These are phyloP conservation scores for Beauveria brongniartii DNA, from an alignment of 2,329 filamentous ascomycete species.

Conservation along the genomic window DNA sequence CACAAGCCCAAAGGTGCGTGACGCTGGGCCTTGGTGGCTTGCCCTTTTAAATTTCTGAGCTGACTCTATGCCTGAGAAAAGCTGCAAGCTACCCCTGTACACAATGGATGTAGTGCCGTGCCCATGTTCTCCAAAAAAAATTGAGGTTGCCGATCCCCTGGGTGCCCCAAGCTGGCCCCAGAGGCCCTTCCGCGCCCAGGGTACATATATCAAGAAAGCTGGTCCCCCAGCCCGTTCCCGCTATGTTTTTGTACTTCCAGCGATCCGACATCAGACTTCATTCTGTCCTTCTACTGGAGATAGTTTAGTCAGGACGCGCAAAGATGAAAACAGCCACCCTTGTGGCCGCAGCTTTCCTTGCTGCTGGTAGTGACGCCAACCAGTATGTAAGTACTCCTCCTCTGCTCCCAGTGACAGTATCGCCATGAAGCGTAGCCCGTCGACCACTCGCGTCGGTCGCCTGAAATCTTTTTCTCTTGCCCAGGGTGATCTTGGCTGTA, in stretches of 20 bases:
- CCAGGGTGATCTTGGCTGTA: background rate
- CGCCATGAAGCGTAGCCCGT: background rate
- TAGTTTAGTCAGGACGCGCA: constrained; percentile 4
- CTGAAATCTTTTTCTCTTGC: background rate
- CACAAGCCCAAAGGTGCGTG: background rate
- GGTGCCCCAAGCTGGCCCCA: background rate
- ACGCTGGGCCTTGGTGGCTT: background rate
- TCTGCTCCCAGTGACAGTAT: background rate
- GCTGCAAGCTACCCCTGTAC: background rate
- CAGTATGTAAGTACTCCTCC: constrained; percentile 12
- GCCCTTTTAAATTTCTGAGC: constrained; percentile 3
- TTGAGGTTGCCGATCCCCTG: background rate
- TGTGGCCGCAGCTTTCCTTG: constrained; percentile 24
- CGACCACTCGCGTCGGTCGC: background rate
- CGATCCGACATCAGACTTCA: background rate
- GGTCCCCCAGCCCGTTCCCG: constrained; percentile 6
- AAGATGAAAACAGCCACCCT: constrained; percentile 28
- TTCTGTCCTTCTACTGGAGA: background rate
- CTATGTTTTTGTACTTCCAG: constrained; percentile 1
- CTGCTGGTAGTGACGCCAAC: constrained; percentile 21
- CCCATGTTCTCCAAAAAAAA: constrained; percentile 2
- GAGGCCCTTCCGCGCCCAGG: background rate
- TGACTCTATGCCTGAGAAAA: background rate
- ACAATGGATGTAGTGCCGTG: background rate
- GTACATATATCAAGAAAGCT: constrained; percentile 10